Base-by-base conservation (phyloP, 768 basidiomycete species). In the Lepiota brunneoincarnata region DNA sequence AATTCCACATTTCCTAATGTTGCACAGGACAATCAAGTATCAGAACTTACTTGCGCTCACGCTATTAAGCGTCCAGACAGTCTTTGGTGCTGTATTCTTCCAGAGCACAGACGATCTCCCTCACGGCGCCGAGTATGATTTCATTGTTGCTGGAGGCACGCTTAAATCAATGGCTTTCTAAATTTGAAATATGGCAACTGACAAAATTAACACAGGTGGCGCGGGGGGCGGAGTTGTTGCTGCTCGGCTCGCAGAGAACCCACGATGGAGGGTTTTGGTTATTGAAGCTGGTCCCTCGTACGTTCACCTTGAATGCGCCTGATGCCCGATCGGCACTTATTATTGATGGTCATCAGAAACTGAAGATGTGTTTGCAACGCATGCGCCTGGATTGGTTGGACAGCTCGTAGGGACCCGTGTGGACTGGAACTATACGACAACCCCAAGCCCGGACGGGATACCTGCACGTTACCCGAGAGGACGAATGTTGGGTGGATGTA, bases 351-450 rank as follows among this genome's bases (percentile, higher is more conserved):
- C 3, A 10, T 1, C 15, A 53, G 51, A 26, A 46, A 53, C 18
- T n/a, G 43, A 28, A 31, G 38, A 34, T 6, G 15, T 58, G 6
- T 54, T 55, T 26, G 49, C 39, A 14, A 50, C 44, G 40, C 35
- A 23, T 10, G n/a, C n/a, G 21, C 49, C 41, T 6, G 42, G 40
- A 4, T 4, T 43, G 17, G 34, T 28, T 9, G 21, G 28, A 10
- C 18, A 41, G 6, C 35, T 47, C 9, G 24, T 40, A 35, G 51
- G 51, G 7, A 58, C 56, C 9, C 55, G 12, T 6, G 57, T 49
- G 3, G 59, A 60, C 42, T 60, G 59, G 59, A 60, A 60, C 45
- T 58, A 50, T 18, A 60, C 59, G 4, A 60, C 50, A 21, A 55
- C 37, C 38, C 36, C 60, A 24, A 45, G 43, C 18, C 38, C 52